phyloP scores from a whole-genome alignment of 2,329 filamentous ascomycete genomes.

The Aspergillus pseudonomiae region DNA sequence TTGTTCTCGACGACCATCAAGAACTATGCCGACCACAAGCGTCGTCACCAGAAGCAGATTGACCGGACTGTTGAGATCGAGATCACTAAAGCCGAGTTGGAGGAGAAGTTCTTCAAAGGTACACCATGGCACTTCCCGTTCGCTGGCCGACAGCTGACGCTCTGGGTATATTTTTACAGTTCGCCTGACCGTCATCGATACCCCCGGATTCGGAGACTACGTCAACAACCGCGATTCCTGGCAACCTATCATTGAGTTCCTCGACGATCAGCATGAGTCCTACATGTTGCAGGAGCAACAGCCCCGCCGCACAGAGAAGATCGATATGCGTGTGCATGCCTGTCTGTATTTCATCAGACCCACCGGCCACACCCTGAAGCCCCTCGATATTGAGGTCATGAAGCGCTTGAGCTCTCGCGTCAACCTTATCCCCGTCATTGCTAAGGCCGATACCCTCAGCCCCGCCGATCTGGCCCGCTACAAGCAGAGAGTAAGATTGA shows the following conservation, averaged over 20 bases:
- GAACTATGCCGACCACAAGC: constrained; percentile 99
- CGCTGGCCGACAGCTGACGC: constrained; percentile 20
- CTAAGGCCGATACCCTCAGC: constrained; percentile 97
- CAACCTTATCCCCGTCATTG: constrained; percentile 97
- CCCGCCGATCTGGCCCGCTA: constrained; percentile 88
- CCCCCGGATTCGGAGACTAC: constrained; percentile 98
- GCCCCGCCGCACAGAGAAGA: constrained; percentile 96
- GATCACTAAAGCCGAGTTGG: constrained; percentile 98
- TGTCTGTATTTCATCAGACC: constrained; percentile 99
- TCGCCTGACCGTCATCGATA: constrained; percentile 97
- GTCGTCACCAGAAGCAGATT: constrained; percentile 97
- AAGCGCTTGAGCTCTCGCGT: constrained; percentile 97
- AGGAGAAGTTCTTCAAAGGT: constrained; percentile 99
- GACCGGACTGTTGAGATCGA: constrained; percentile 99
- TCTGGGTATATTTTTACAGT: constrained; percentile 58
- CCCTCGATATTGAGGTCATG: constrained; percentile 99
- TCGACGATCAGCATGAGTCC: constrained; percentile 99
- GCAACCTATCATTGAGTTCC: constrained; percentile 99
- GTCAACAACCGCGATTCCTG: constrained; percentile 99
- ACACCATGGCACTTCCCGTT: constrained; percentile 23
- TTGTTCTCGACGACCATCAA: constrained; percentile 99
- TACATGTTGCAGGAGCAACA: constrained; percentile 99
- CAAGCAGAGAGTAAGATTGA: constrained; percentile 79
- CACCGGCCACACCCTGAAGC: constrained; percentile 97
- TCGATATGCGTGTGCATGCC: constrained; percentile 96